Percentiles rank a stretch among this genome's conserved stretches.
Conservation (phyloP, 75 land plant genomes). For the Ceratopteris richardii region DNA sequence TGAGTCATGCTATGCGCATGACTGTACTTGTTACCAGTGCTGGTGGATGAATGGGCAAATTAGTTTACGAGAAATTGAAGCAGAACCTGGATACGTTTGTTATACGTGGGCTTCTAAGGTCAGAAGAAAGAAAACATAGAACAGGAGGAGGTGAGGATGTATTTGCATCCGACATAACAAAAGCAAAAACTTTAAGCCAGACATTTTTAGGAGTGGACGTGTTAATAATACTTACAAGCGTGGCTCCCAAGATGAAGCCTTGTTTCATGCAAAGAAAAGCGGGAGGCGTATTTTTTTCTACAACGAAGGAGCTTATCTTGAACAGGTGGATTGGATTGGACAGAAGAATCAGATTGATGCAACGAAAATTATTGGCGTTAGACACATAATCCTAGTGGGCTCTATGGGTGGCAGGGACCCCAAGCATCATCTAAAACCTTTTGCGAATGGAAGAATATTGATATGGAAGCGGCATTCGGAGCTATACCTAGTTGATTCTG, state of each 20-base stretch:
- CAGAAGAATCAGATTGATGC: no score
- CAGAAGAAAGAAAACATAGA: slow-evolving; percentile 64
- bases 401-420: no score
- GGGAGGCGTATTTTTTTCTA: slow-evolving; percentile 83
- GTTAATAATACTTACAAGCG: slow-evolving; percentile 81
- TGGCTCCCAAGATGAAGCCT: slow-evolving; percentile 91
- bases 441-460: slow-evolving; percentile 89
- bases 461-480: slow-evolving; percentile 93
- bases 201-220: slow-evolving; percentile 66
- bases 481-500: slow-evolving; percentile 81
- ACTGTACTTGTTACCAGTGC: slow-evolving; percentile 6
- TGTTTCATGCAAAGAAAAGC: slow-evolving; percentile 72
- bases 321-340: slow-evolving; percentile 56
- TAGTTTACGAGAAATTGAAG: slow-evolving; percentile 74
- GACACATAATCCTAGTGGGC: no score
- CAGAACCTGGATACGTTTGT: slow-evolving; percentile 51
- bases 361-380: no score
- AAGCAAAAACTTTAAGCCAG: slow-evolving; percentile 36
- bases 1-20: background rate
- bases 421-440: slow-evolving; percentile 65
- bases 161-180: slow-evolving; percentile 67
- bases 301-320: slow-evolving; percentile 78
- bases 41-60: slow-evolving; percentile 13
- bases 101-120: slow-evolving; percentile 70
- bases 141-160: slow-evolving; percentile 75